Conservation (phyloP, 2,329 filamentous ascomycete genomes). For the Arthrobotrys sphaeroides region DNA sequence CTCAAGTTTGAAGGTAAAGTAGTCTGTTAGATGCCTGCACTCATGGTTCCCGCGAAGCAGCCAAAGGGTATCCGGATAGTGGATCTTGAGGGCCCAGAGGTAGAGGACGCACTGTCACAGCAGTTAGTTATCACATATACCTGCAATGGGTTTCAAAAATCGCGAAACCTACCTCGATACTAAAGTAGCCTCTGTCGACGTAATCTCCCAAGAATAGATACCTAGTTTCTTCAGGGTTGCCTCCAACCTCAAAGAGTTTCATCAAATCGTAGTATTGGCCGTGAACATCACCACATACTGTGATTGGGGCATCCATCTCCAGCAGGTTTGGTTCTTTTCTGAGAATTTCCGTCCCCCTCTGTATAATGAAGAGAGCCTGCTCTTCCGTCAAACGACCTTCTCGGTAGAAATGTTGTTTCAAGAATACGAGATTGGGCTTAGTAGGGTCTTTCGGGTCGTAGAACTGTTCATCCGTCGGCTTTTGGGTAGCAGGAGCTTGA, state of each 20-base stretch:
- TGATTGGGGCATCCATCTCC: slow-evolving; percentile 99
- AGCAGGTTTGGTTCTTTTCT: slow-evolving; percentile 91
- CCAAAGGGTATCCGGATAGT: slow-evolving; percentile 98
- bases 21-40: slow-evolving; percentile 97
- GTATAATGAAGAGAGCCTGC: slow-evolving; percentile 95
- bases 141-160: not conserved
- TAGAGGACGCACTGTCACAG: slow-evolving; percentile 82
- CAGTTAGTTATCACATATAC: slow-evolving; percentile 60
- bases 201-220: slow-evolving; percentile 99
- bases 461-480: slow-evolving; percentile 93
- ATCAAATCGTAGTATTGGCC: slow-evolving; percentile 99
- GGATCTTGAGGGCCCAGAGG: slow-evolving; percentile 97
- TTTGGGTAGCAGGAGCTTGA: slow-evolving; percentile 92
- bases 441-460: slow-evolving; percentile 83
- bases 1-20: slow-evolving; percentile 99
- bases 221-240: slow-evolving; percentile 92
- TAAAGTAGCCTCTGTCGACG: slow-evolving; percentile 97
- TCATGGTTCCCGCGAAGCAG: slow-evolving; percentile 97
- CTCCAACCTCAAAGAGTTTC: slow-evolving; percentile 99
- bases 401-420: slow-evolving; percentile 98
- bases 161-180: slow-evolving; percentile 75
- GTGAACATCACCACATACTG: slow-evolving; percentile 97
- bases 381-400: slow-evolving; percentile 97
- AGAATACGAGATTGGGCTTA: slow-evolving; percentile 91
- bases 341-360: slow-evolving; percentile 84